Percentiles rank a stretch among this genome's conserved stretches.
Conservation (phyloP, 2,329 filamentous ascomycete genomes). For the Cordyceps tenuipes region DNA sequence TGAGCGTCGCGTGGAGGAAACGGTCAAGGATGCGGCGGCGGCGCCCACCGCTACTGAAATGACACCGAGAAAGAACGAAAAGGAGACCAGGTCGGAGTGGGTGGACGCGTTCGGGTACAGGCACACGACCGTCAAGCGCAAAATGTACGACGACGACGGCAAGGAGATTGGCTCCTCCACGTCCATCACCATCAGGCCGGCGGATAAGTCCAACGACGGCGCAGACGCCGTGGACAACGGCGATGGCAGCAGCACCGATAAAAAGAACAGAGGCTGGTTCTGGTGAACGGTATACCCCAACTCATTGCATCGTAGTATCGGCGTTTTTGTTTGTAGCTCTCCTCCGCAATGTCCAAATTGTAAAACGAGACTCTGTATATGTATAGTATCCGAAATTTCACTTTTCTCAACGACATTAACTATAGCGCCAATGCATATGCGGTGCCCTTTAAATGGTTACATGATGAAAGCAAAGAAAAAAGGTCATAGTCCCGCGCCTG, state of each 20-base stretch:
- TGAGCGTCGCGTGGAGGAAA: slow-evolving; percentile 3
- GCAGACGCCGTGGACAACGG: background rate
- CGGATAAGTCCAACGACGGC: slow-evolving; percentile 15
- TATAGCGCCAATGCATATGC: slow-evolving; percentile 8
- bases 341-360: background rate
- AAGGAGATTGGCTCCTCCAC: slow-evolving; percentile 32
- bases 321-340: background rate
- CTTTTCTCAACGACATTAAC: background rate
- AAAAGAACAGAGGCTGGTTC: slow-evolving; percentile 9
- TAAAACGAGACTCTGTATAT: background rate
- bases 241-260: background rate
- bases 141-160: slow-evolving; percentile 33
- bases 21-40: background rate
- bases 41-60: background rate
- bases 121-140: slow-evolving; percentile 33
- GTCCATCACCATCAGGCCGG: slow-evolving; percentile 24
- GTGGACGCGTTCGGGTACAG: slow-evolving; percentile 35
- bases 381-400: background rate
- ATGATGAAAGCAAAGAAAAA: slow-evolving; percentile 7
- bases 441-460: background rate
- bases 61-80: slow-evolving; percentile 23
- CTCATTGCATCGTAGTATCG: too few species aligned
- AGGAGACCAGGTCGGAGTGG: slow-evolving; percentile 32
- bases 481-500: background rate
- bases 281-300: background rate